Evolutionary conservation across 2,329 filamentous ascomycete species (phyloP), one percentile per base, ranked within the genome.

Genomic region (Exophiala sp.): DNA sequence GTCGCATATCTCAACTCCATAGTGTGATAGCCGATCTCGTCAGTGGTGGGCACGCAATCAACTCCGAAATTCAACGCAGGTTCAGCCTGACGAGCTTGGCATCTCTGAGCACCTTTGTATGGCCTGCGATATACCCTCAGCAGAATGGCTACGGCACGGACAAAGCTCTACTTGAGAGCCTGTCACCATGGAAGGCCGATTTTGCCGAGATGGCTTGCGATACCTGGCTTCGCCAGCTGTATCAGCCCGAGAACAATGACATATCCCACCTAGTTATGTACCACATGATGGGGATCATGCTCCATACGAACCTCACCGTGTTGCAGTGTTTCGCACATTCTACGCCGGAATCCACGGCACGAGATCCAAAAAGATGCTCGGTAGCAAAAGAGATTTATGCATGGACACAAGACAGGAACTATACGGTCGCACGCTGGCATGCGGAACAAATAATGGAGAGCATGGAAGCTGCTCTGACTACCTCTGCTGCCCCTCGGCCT

Each of bases 311-410:
- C 32, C 34, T 55, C 10, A 50, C 47, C 7, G 34, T 55, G 12
- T 11, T 55, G 35, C 53, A 55, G 21, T 45, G 48, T n/a, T 55
- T 55, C 38, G 53, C 53, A 2, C 53, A 55, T 29, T 55, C 53
- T n/a, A 9, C 36, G 10, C 53, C 53, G 12, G 20, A n/a, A 10
- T 51, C 53, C 12, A 21, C 53, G 44, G 43, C 48, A 41, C 35
- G 53, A 47, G 47, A 51, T 42, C 21, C 53, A 5, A 40, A 52
- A 29, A 52, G 46, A n/a, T 33, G 53, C 16, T 18, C 11, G 24
- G 41, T 33, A 20, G 50, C 42, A 14, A 36, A 32, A 34, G 53
- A 50, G 21, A 47, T 55, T 18, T 10, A 35, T 18, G 48, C 42
- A 32, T 55, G 53, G 53, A 47, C 47, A 6, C 36, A 47, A 10